Conservation (phyloP, 495 filamentous ascomycete genomes). For the Penicillium malachiteum region DNA sequence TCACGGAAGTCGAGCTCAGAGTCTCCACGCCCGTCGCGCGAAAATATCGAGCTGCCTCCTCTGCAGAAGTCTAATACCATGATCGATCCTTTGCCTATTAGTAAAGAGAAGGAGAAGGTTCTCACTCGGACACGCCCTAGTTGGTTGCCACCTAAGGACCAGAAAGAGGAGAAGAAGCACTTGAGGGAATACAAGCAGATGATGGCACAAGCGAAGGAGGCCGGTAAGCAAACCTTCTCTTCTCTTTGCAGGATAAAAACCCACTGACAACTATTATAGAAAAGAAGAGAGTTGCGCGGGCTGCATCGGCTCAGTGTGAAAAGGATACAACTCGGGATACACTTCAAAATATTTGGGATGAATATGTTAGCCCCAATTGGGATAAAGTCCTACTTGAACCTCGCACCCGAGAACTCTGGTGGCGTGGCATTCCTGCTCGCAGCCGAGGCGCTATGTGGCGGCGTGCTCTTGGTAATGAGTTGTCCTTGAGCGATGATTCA, state of each 20-base stretch:
- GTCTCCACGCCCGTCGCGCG: constrained; percentile 56
- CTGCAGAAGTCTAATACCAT: constrained; percentile 84
- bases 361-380: constrained; percentile 86
- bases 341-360: constrained; percentile 78
- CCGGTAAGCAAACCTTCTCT: constrained; percentile 42
- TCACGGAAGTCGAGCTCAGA: constrained; percentile 47
- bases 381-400: constrained; percentile 68
- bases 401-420: constrained; percentile 86
- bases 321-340: constrained; percentile 66
- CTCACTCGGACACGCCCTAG: constrained; percentile 87
- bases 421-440: constrained; percentile 81
- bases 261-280: constrained; percentile 28
- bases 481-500: constrained; percentile 71
- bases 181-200: constrained; percentile 90
- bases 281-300: constrained; percentile 48
- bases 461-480: constrained; percentile 84
- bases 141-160: constrained; percentile 93
- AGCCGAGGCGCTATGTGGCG: constrained; percentile 83
- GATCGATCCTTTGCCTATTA: constrained; percentile 93
- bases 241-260: neutral
- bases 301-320: constrained; percentile 51
- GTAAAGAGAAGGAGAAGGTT: constrained; percentile 94
- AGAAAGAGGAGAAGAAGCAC: constrained; percentile 88
- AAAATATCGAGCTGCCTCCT: constrained; percentile 69
- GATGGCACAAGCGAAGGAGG: constrained; percentile 79